Conservation (phyloP, 2,329 filamentous ascomycete genomes). For the Fusarium virguliforme region DNA sequence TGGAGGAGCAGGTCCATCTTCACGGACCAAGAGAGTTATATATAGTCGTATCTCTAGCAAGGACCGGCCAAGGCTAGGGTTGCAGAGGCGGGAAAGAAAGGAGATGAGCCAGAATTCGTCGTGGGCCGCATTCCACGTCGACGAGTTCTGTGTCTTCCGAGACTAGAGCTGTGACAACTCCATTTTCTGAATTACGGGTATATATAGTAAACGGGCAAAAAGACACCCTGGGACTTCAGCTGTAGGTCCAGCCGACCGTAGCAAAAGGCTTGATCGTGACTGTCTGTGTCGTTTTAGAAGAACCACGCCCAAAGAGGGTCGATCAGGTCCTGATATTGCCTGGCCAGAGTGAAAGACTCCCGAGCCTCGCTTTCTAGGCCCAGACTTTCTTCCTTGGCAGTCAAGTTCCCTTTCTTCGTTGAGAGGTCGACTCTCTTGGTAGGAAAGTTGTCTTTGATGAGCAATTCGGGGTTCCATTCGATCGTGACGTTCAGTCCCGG, state of each 20-base stretch:
- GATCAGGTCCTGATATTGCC: neutral
- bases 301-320: constrained; percentile 15
- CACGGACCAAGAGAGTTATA: too few relatives aligned
- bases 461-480: constrained; percentile 13
- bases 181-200: neutral
- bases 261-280: constrained; percentile 5
- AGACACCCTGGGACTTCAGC: neutral
- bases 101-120: too few relatives aligned
- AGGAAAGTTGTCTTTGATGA: neutral
- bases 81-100: too few relatives aligned
- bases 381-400: neutral
- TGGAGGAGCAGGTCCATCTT: too few relatives aligned
- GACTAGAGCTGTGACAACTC: too few relatives aligned
- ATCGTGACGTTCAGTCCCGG: neutral
- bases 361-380: neutral
- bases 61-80: too few relatives aligned
- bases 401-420: neutral
- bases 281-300: constrained; percentile 10
- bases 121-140: too few relatives aligned
- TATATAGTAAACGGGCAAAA: neutral
- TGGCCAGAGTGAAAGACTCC: neutral
- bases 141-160: too few relatives aligned
- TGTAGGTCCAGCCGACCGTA: too few relatives aligned
- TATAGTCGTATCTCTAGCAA: too few relatives aligned
- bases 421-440: neutral